These are phyloP conservation scores for Phytophthora brassicae DNA, from an alignment of 352 stramenopile species.

Conservation along the genomic window DNA sequence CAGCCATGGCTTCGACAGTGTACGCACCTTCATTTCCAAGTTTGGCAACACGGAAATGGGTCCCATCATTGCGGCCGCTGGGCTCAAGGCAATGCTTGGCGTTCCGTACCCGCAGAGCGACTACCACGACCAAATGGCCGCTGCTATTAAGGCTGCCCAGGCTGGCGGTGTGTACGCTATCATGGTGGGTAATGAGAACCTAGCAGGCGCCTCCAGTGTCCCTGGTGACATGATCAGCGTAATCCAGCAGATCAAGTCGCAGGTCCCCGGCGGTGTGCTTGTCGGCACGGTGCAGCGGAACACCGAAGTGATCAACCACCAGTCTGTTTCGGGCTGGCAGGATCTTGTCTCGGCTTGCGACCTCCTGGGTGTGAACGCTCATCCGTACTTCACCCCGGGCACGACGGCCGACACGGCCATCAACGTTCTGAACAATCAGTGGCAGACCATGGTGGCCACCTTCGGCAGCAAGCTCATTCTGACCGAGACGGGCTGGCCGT, in stretches of 20 bases:
- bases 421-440: constrained; percentile 41
- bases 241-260: constrained; percentile 42
- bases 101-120: constrained; percentile 54
- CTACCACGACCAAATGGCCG: constrained; percentile 33
- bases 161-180: constrained; percentile 45
- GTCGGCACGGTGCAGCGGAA: constrained; percentile 55
- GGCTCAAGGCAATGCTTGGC: constrained; percentile 49
- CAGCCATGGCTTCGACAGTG: constrained; percentile 38
- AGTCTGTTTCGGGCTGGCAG: constrained; percentile 32
- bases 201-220: constrained; percentile 34
- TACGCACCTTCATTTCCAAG: constrained; percentile 58
- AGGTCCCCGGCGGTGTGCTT: constrained; percentile 31
- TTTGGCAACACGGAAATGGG: constrained; percentile 42
- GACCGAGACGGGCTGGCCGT: constrained; percentile 69
- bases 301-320: constrained; percentile 51
- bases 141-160: constrained; percentile 40
- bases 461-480: constrained; percentile 53
- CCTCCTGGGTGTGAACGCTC: constrained; percentile 72
- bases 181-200: constrained; percentile 67
- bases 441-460: constrained; percentile 42
- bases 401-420: constrained; percentile 44
- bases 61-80: constrained; percentile 41
- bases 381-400: constrained; percentile 55
- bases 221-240: constrained; percentile 43
- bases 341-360: constrained; percentile 59